Conservation (phyloP, 768 basidiomycete species). For the Holtermanniella nyarrowii region DNA sequence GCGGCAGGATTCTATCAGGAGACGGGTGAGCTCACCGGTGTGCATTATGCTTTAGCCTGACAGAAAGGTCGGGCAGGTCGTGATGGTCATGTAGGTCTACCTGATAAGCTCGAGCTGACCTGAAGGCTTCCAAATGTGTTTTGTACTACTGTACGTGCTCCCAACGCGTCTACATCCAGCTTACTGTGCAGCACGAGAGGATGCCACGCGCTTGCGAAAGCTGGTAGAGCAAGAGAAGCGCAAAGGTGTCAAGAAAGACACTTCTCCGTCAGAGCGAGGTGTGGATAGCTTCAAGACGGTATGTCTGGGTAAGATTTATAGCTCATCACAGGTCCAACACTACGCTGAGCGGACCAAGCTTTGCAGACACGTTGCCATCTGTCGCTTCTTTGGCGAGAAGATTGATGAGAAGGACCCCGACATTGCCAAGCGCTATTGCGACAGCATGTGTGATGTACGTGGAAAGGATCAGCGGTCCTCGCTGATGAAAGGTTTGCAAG, state of each 20-base stretch:
- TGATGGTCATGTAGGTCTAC: constrained; percentile 35
- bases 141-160: constrained; percentile 37
- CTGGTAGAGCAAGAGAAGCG: constrained; percentile 24
- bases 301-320: constrained; percentile 1
- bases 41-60: too few relatives aligned
- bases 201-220: constrained; percentile 25
- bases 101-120: background rate
- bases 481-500: constrained; percentile 12
- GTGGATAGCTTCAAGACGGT: constrained; percentile 37
- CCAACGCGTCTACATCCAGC: background rate
- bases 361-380: constrained; percentile 40
- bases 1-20: background rate
- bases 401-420: constrained; percentile 29
- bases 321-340: constrained; percentile 26
- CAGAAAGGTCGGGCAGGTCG: constrained; percentile 41
- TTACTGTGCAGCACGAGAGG: constrained; percentile 34
- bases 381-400: constrained; percentile 41
- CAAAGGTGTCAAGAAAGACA: constrained; percentile 5
- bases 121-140: constrained; percentile 36
- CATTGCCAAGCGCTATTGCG: constrained; percentile 32
- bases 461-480: too few relatives aligned
- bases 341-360: constrained; percentile 28
- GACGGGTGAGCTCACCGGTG: constrained; percentile 8
- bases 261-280: constrained; percentile 15
- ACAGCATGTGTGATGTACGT: constrained; percentile 39